Evolutionary conservation across 257 asterid species (phyloP).

Genomic region (Solanum sitiens): DNA sequence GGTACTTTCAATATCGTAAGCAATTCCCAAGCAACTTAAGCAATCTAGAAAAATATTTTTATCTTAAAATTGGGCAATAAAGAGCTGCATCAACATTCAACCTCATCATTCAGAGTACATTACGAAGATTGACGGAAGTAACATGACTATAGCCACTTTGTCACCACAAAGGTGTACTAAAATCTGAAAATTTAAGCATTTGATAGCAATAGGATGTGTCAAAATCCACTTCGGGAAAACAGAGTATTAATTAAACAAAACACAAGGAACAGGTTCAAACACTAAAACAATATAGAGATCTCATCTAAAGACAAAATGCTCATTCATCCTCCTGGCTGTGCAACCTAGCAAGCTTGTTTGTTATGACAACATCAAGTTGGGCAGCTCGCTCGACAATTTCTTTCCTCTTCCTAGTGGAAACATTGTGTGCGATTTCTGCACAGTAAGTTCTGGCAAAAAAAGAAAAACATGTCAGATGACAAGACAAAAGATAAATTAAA

Average conservation of each 20-base stretch:
- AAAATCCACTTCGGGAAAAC: not conserved
- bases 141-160: not conserved
- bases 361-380: conserved; percentile 63
- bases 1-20: not conserved
- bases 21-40: not conserved
- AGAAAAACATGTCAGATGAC: not conserved
- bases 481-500: not conserved
- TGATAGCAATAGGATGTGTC: not conserved
- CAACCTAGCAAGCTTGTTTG: conserved; percentile 72
- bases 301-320: conserved; percentile 4
- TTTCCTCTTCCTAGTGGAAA: conserved; percentile 63
- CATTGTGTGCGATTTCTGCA: conserved; percentile 66
- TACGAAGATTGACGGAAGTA: not conserved
- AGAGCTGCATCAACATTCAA: not conserved
- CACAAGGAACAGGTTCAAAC: not conserved
- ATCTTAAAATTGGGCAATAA: not conserved
- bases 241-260: not conserved
- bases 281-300: not conserved
- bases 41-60: not conserved
- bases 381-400: conserved; percentile 65
- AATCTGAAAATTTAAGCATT: not conserved
- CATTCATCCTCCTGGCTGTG: conserved; percentile 74
- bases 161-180: not conserved
- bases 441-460: conserved; percentile 36
- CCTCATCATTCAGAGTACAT: not conserved